A percentile compares a stretch with the other conserved stretches of the same genome.
These are phyloP conservation scores for Colletotrichum lentis DNA, from an alignment of 2,329 filamentous ascomycete species.

Conservation along the genomic window DNA sequence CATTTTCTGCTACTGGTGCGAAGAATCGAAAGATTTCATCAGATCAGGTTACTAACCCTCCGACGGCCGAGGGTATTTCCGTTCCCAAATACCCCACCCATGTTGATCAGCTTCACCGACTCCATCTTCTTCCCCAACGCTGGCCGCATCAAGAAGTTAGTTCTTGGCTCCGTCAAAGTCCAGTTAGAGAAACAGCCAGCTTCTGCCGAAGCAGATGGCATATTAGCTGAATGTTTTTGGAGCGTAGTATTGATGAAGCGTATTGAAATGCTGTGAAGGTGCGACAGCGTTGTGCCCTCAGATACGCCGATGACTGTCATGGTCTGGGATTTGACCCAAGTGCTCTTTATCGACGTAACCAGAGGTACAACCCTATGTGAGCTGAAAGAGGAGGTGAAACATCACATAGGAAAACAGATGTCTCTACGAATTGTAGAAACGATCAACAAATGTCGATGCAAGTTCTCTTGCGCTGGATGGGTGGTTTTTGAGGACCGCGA, in stretches of 20 bases:
- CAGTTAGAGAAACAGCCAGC: slow-evolving; percentile 51
- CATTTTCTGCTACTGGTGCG: slow-evolving; percentile 43
- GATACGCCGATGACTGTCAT: slow-evolving; percentile 56
- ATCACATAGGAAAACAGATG: slow-evolving; percentile 57
- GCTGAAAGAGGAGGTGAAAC: slow-evolving; percentile 57
- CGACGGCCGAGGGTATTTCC: slow-evolving; percentile 38
- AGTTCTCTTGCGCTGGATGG: slow-evolving; percentile 53
- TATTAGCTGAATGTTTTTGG: slow-evolving; percentile 59
- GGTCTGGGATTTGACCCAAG: slow-evolving; percentile 61
- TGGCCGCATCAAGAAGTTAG: slow-evolving; percentile 57
- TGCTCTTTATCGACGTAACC: slow-evolving; percentile 63
- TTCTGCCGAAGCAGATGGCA: slow-evolving; percentile 50
- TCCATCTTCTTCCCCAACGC: slow-evolving; percentile 70
- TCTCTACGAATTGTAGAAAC: slow-evolving; percentile 60
- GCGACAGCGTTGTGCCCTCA: slow-evolving; percentile 47
- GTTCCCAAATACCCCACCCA: slow-evolving; percentile 59
- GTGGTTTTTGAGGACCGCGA: slow-evolving; percentile 42
- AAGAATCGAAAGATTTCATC: slow-evolving; percentile 45
- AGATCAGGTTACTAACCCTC: slow-evolving; percentile 40
- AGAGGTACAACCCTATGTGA: slow-evolving; percentile 59
- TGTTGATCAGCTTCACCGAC: slow-evolving; percentile 65
- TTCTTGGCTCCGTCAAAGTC: slow-evolving; percentile 59
- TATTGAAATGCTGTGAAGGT: slow-evolving; percentile 54
- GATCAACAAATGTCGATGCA: slow-evolving; percentile 50
- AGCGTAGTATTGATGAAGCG: slow-evolving; percentile 60